These are phyloP conservation scores for Gracilaria caudata DNA, from an alignment of 23 red algal species.

Conservation along the genomic window DNA sequence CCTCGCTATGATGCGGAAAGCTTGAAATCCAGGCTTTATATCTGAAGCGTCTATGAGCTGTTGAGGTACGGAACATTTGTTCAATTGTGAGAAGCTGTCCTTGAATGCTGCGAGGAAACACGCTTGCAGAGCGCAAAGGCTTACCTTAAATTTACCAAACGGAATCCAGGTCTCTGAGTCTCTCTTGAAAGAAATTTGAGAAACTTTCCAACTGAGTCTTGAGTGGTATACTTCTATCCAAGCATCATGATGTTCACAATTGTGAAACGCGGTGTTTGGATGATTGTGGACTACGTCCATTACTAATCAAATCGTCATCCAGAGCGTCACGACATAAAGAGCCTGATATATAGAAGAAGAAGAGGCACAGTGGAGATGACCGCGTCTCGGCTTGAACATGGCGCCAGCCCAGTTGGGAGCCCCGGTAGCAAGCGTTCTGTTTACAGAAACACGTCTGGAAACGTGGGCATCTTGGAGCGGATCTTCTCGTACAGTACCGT, in stretches of 20 bases:
- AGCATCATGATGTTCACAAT: background rate
- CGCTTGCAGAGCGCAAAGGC: background rate
- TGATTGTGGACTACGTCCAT: constrained; percentile 25
- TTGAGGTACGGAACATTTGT: background rate
- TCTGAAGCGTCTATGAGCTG: constrained; percentile 43
- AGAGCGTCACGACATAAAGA: background rate
- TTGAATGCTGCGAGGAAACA: background rate
- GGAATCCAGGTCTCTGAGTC: constrained; percentile 41
- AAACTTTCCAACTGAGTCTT: constrained; percentile 37
- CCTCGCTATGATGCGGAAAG: constrained; percentile 39
- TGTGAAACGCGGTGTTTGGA: constrained; percentile 30
- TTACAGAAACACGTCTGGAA: no score
- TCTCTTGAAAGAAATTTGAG: constrained; percentile 58
- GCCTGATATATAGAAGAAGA: background rate
- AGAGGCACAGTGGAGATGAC: background rate
- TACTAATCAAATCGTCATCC: background rate
- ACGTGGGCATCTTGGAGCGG: no score
- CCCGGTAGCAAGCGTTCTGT: no score
- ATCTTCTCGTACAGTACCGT: no score
- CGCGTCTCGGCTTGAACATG: no score
- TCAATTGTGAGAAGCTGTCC: background rate
- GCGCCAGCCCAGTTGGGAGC: no score
- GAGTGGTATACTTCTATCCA: constrained; percentile 67
- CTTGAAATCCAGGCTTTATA: constrained; percentile 45
- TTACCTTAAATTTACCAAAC: constrained; percentile 58